Evolutionary conservation across 306 rosid species (phyloP).

Genomic region (Rosa persica): DNA sequence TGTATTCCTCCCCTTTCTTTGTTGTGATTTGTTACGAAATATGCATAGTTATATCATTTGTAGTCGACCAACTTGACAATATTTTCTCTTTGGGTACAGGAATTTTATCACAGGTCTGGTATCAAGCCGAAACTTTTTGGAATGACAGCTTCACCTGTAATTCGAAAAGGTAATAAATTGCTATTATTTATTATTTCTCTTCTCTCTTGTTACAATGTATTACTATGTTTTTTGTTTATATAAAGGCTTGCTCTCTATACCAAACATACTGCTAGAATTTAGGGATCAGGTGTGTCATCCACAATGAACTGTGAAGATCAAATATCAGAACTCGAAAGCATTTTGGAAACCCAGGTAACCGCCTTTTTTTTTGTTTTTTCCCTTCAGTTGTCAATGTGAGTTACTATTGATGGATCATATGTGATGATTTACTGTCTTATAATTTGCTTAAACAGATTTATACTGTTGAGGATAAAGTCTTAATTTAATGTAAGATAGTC

Average conservation of each 20-base stretch:
- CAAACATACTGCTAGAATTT: conserved; percentile 12
- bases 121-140: conserved; percentile 87
- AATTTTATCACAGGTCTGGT: conserved; percentile 72
- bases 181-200: conserved; percentile 5
- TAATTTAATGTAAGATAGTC: background rate
- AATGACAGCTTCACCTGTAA: conserved; percentile 91
- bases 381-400: background rate
- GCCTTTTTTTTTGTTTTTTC: background rate
- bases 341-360: conserved; percentile 70
- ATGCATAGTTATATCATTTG: conserved; percentile 17
- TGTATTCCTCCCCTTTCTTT: conserved; percentile 8
- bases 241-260: background rate
- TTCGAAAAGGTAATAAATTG: conserved; percentile 56
- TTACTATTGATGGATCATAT: conserved; percentile 14
- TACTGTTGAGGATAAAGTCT: conserved; percentile 56
- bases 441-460: conserved; percentile 49
- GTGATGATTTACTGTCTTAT: conserved; percentile 1
- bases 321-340: conserved; percentile 70
- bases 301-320: conserved; percentile 63
- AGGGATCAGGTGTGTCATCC: conserved; percentile 65
- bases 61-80: conserved; percentile 14
- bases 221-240: background rate
- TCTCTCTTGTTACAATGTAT: background rate
- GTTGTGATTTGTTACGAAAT: conserved; percentile 10
- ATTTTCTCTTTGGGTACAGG: conserved; percentile 54